A percentile compares a stretch with the other conserved stretches of the same genome.
Conservation (phyloP, 495 filamentous ascomycete genomes). For the Neurospora sp. region DNA sequence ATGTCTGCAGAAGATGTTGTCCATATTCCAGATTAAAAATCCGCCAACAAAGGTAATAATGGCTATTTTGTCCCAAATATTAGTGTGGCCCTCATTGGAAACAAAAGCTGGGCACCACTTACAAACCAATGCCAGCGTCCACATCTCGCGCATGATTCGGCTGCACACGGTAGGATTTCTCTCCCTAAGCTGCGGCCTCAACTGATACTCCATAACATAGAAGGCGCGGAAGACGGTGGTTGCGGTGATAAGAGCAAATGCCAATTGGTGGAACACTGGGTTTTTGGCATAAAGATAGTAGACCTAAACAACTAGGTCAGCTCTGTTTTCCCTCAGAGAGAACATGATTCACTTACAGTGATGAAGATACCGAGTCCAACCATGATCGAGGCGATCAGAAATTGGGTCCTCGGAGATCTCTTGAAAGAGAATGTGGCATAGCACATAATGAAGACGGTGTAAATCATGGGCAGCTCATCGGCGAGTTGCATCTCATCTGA, state of each 20-base stretch:
- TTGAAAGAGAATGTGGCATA: constrained; percentile 79
- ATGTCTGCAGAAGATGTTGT: constrained; percentile 70
- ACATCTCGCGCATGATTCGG: constrained; percentile 71
- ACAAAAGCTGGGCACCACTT: background rate
- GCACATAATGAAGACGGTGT: constrained; percentile 82
- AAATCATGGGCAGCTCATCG: constrained; percentile 96
- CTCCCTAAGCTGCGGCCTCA: constrained; percentile 49
- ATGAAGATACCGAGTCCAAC: constrained; percentile 63
- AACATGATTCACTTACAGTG: constrained; percentile 40
- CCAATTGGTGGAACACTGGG: constrained; percentile 84
- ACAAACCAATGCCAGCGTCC: constrained; percentile 38
- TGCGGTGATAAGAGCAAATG: constrained; percentile 72
- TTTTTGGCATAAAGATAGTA: constrained; percentile 94
- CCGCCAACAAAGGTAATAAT: constrained; percentile 71
- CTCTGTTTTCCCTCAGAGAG: background rate
- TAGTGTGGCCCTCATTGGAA: background rate
- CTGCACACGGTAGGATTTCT: constrained; percentile 45
- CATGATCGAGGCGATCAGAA: constrained; percentile 51
- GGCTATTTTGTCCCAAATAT: constrained; percentile 25
- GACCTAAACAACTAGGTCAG: constrained; percentile 24
- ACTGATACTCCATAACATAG: constrained; percentile 77
- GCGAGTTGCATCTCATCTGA: constrained; percentile 95
- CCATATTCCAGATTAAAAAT: constrained; percentile 80
- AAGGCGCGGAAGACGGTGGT: constrained; percentile 70
- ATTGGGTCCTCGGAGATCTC: constrained; percentile 41